phyloP scores from a whole-genome alignment of 139 green algal genomes.

The Pleodorina starrii region DNA sequence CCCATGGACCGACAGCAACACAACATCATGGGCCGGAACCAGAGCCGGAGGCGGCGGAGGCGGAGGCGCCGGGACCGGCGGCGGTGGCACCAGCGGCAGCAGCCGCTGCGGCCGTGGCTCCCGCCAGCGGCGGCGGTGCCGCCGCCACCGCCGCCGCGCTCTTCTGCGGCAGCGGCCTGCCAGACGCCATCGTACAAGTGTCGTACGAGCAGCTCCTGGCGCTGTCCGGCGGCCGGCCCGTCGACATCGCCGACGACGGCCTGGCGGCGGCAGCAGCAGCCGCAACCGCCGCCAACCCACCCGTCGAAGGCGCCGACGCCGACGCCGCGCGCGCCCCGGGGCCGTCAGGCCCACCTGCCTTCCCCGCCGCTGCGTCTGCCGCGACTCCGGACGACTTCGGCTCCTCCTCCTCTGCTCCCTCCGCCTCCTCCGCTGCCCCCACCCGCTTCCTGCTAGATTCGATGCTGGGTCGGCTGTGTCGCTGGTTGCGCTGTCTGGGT shows the following conservation, averaged over 20 bases:
- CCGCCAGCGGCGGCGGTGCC: not conserved
- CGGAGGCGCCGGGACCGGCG: not conserved
- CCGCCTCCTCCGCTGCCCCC: too few species aligned
- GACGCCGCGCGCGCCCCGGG: too few species aligned
- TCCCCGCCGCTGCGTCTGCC: too few species aligned
- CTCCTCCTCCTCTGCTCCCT: too few species aligned
- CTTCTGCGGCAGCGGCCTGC: slow-evolving; percentile 34
- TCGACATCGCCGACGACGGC: slow-evolving; percentile 50
- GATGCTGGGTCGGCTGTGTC: slow-evolving; percentile 72
- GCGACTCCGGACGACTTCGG: too few species aligned
- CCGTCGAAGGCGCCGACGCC: not conserved
- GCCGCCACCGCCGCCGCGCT: not conserved
- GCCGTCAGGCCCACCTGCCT: not conserved
- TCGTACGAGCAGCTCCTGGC: slow-evolving; percentile 46
- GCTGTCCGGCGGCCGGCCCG: slow-evolving; percentile 38
- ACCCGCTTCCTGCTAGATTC: slow-evolving; percentile 68
- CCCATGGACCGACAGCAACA: not conserved
- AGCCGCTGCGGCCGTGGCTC: not conserved
- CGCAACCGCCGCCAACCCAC: not conserved
- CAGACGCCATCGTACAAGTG: slow-evolving; percentile 30
- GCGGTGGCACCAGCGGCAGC: not conserved
- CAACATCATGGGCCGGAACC: not conserved
- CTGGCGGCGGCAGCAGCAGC: not conserved
- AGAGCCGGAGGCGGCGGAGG: not conserved
- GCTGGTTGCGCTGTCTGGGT: slow-evolving; percentile 72